Conservation (phyloP, 2,329 filamentous ascomycete genomes). For the Cryphonectria radicalis region DNA sequence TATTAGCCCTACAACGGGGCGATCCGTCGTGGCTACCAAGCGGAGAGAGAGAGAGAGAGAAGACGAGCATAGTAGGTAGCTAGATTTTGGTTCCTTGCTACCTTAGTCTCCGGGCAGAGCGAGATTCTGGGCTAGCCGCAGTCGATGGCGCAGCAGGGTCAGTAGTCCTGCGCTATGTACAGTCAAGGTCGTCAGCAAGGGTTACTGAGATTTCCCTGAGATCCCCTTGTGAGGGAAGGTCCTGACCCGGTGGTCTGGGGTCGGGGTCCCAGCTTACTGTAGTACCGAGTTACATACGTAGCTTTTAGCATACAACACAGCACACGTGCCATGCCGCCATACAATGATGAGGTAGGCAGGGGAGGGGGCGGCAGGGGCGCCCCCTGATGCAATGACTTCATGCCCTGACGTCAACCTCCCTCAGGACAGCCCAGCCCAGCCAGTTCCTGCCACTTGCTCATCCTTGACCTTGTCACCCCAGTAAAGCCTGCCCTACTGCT, state of each 20-base stretch:
- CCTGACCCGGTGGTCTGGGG: not conserved
- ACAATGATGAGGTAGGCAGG: not conserved
- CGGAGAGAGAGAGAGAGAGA: not conserved
- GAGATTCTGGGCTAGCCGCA: not conserved
- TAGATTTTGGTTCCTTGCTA: not conserved
- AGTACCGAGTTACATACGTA: not conserved
- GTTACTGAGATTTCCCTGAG: not conserved
- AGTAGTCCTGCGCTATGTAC: not conserved
- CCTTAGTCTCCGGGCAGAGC: not conserved
- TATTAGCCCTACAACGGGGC: not conserved
- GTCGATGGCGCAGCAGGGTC: not conserved
- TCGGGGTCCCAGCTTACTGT: not conserved
- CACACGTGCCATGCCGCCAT: not conserved
- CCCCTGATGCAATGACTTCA: conserved; percentile 2
- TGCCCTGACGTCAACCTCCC: conserved; percentile 7
- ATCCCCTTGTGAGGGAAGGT: not conserved
- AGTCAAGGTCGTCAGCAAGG: not conserved
- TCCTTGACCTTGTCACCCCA: conserved; percentile 1
- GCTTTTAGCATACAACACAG: not conserved
- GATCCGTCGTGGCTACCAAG: not conserved
- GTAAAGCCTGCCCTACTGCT: not conserved
- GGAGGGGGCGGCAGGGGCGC: not conserved
- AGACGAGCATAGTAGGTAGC: not conserved
- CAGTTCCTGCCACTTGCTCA: not conserved
- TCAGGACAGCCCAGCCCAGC: not conserved